Percentiles rank a stretch among this genome's conserved stretches.
Conservation (phyloP, 2,329 filamentous ascomycete species). For the Cladophialophora yegresii region DNA sequence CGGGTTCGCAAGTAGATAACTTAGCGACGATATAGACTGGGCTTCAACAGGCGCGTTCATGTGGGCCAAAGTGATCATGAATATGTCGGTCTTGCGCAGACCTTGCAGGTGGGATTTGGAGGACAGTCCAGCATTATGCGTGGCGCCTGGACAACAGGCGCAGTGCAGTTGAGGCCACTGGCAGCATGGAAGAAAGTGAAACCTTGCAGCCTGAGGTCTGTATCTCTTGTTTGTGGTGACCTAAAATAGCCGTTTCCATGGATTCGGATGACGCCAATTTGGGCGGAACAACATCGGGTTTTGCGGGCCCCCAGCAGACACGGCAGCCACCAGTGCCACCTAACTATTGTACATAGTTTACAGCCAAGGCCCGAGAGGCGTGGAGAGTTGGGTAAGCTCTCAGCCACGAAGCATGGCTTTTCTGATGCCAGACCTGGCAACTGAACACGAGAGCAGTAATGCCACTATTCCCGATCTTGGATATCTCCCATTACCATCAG, state of each 20-base stretch:
- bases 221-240: not conserved
- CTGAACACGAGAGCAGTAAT: conserved; percentile 5
- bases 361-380: no score
- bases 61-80: conserved; percentile 7
- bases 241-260: conserved; percentile 4
- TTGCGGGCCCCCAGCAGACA: not conserved
- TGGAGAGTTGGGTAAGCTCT: not conserved
- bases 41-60: conserved; percentile 64
- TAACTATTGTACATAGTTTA: no score
- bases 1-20: conserved; percentile 78
- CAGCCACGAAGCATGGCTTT: not conserved
- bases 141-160: conserved; percentile 7
- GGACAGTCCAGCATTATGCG: conserved; percentile 14
- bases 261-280: conserved; percentile 1
- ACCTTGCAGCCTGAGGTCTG: conserved; percentile 9
- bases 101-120: not conserved
- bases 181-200: not conserved
- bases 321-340: not conserved
- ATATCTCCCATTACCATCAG: not conserved
- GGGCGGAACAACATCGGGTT: not conserved
- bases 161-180: not conserved
- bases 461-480: not conserved
- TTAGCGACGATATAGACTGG: conserved; percentile 76
- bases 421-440: not conserved
- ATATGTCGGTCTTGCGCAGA: not conserved